Evolutionary conservation across 176 grass and related monocot genomes (phyloP).

Genomic region (Rhynchospora breviuscula): DNA sequence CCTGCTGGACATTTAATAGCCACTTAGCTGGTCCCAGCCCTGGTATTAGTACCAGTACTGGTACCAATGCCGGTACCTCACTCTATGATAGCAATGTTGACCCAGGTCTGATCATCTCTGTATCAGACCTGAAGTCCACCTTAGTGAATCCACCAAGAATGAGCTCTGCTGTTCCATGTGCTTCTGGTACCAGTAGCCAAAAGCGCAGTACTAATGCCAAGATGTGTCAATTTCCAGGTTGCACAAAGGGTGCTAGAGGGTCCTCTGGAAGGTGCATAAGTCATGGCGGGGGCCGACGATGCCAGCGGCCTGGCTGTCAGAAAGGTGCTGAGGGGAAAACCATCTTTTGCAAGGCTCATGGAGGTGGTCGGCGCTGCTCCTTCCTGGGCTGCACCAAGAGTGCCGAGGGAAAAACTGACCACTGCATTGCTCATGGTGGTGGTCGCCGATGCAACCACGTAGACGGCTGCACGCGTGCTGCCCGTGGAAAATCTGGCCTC

Average conservation of each 20-base stretch:
- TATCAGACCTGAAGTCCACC: constrained; percentile 36
- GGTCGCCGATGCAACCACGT: constrained; percentile 59
- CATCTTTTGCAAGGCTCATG: constrained; percentile 95
- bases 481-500: constrained; percentile 80
- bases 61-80: constrained; percentile 24
- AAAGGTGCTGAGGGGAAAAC: constrained; percentile 94
- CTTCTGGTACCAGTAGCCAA: constrained; percentile 41
- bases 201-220: constrained; percentile 34
- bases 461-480: constrained; percentile 66
- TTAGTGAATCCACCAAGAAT: constrained; percentile 32
- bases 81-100: constrained; percentile 27
- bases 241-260: constrained; percentile 83
- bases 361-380: constrained; percentile 70
- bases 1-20: constrained; percentile 35
- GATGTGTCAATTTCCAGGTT: constrained; percentile 73
- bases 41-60: neutral
- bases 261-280: constrained; percentile 85
- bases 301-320: constrained; percentile 71
- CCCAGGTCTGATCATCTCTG: constrained; percentile 20
- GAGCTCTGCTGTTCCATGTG: constrained; percentile 42
- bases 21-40: neutral
- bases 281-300: constrained; percentile 81
- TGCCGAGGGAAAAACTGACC: constrained; percentile 80
- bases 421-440: constrained; percentile 93
- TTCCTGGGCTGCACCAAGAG: constrained; percentile 87